These are phyloP conservation scores for Neotropicomus parvogracilis DNA, from an alignment of 1,284 basidiomycete species.

Conservation along the genomic window DNA sequence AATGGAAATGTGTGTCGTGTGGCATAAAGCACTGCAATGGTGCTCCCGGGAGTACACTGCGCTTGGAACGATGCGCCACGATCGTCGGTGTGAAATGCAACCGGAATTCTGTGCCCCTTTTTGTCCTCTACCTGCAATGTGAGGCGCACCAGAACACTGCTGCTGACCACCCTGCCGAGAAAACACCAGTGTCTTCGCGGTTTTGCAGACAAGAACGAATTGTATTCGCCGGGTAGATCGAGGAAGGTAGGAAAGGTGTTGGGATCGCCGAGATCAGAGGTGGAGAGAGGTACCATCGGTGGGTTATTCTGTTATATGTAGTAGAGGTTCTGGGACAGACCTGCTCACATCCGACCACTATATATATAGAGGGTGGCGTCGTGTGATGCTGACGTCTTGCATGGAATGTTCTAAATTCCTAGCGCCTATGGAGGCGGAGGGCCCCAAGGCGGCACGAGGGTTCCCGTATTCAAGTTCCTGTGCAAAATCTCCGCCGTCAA, in stretches of 20 bases:
- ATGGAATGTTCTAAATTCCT: constrained; percentile 3
- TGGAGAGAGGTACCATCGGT: constrained; percentile 19
- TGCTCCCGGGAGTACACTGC: constrained; percentile 28
- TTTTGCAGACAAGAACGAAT: constrained; percentile 22
- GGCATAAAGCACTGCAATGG: constrained; percentile 32
- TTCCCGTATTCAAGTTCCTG: neutral
- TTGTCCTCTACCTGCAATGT: constrained; percentile 29
- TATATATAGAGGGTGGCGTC: constrained; percentile 21
- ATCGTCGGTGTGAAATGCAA: constrained; percentile 34
- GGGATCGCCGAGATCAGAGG: constrained; percentile 30
- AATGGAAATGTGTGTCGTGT: constrained; percentile 32
- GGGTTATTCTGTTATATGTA: constrained; percentile 2
- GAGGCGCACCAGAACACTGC: constrained; percentile 24
- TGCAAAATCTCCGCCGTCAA: neutral
- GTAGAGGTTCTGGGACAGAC: neutral
- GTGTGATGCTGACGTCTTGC: neutral
- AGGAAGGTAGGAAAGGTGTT: constrained; percentile 27
- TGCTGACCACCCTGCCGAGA: constrained; percentile 27
- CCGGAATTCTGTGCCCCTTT: constrained; percentile 23
- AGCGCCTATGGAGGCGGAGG: constrained; percentile 5
- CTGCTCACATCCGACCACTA: neutral
- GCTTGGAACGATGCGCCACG: constrained; percentile 25
- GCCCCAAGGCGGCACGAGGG: neutral
- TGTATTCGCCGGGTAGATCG: constrained; percentile 23
- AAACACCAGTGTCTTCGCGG: constrained; percentile 33